Base-by-base conservation (phyloP, 768 basidiomycete species). In the Suillus placidus region DNA sequence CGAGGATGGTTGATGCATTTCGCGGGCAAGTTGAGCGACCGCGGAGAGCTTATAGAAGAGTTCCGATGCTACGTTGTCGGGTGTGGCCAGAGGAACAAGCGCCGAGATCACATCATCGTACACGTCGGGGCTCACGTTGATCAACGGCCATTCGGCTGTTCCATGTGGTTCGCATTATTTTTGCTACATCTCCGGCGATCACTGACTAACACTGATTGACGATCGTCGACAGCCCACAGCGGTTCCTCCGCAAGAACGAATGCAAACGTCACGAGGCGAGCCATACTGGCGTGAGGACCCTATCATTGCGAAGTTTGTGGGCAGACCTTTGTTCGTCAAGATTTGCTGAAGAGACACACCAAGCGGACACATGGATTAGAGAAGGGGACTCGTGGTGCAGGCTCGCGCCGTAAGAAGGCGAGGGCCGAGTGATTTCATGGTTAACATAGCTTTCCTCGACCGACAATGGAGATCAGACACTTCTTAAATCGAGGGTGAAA, bases 201-300 rank as follows among this genome's bases (percentile, higher is more conserved):
- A 64, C 60, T 43, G 52, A 72, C 62, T 8, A 16, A 37, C 43
- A 64, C 62, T 47, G 55, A 75, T 63, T 5, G 20, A 23, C 40
- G n/a, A 23, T 63, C 62, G 71, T 18, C 62, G 10, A 34, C 61
- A 91, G 90, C 72, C 74, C 84, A 3, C 80, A 87, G 65, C 80
- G 86, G 14, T 92, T 91, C 78, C 72, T 90, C 65, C 87, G 90
- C 65, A 91, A 88, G 74, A 91, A 92, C 70, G 90, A 92, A 72
- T 90, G 88, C 78, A 91, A 90, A 72, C 85, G 90, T 34, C 90
- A 92, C 66, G 88, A 90, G 73, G 80, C 85, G 16, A 87, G 85
- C 66, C 90, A 92, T 70, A 83, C 79, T 13, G 87, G 86, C 16
- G 71, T 68, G 47, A 83, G 87, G 87, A 65, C 89, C 89, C 8